Conservation (phyloP, 2,329 filamentous ascomycete genomes). For the Fusarium goolgardi region DNA sequence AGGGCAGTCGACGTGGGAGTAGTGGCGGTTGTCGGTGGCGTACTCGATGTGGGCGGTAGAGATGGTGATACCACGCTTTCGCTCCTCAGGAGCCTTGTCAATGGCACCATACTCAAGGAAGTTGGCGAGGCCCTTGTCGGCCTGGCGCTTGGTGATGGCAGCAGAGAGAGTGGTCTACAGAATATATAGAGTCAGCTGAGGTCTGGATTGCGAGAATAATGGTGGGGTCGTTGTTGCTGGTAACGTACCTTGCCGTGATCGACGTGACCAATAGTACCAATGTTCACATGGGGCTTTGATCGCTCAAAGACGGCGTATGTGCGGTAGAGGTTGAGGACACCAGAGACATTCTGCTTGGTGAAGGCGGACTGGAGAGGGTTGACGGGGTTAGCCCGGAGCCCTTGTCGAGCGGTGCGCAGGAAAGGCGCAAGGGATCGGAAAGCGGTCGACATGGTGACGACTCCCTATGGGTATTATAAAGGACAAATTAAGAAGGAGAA, state of each 20-base stretch:
- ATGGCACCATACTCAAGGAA: constrained; percentile 98
- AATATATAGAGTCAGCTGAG: constrained; percentile 33
- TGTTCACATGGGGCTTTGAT: constrained; percentile 97
- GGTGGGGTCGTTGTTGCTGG: background rate
- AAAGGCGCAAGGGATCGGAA: constrained; percentile 82
- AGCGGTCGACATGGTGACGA: constrained; percentile 79
- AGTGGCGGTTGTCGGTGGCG: constrained; percentile 91
- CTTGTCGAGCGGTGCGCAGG: constrained; percentile 81
- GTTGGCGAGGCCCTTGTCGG: constrained; percentile 91
- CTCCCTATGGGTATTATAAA: constrained; percentile 40
- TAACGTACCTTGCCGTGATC: constrained; percentile 93
- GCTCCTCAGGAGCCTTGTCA: constrained; percentile 98
- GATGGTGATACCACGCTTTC: constrained; percentile 99
- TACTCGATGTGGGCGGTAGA: constrained; percentile 99
- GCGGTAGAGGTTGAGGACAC: constrained; percentile 73
- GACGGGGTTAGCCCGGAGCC: constrained; percentile 74
- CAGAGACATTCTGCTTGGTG: constrained; percentile 70
- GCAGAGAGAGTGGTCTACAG: constrained; percentile 93
- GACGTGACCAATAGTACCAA: constrained; percentile 99
- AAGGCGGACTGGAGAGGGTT: constrained; percentile 82
- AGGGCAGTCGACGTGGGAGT: constrained; percentile 99
- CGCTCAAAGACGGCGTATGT: constrained; percentile 82
- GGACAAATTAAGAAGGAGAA: constrained; percentile 44
- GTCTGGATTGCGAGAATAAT: constrained; percentile 9
- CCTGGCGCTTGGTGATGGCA: constrained; percentile 97